Evolutionary conservation across 2,329 filamentous ascomycete species (phyloP), one percentile per base, ranked within the genome.

Genomic region (Aspergillus phoenicis): DNA sequence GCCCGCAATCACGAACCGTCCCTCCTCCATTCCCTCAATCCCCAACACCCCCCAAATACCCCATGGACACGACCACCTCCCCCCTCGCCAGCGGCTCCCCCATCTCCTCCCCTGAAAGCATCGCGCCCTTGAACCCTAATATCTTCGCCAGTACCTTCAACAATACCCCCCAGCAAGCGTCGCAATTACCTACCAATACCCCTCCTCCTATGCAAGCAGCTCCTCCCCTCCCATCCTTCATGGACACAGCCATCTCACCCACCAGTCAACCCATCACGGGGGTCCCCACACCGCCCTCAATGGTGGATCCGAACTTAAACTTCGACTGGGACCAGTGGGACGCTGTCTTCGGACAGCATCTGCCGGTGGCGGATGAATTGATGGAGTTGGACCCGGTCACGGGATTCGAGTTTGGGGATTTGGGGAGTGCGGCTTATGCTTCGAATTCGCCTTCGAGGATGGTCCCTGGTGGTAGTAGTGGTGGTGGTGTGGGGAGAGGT

Each of bases 321-420:
- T 82, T 82, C 64, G 79, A 82, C 66, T 82, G 80, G 80, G 80
- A 81, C 57, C 74, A 80, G 64, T 82, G 80, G 80, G 80, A 82
- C 56, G 77, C 79, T 6, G 78, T 81, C 2, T 82, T 82, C 55
- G 79, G 79, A 2, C 78, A 81, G 57, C 78, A 80, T 61, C 67
- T 80, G 11, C 76, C 77, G 13, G 75, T 80, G 17, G 73, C 77
- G 0, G 78, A 79, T 60, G 78, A 79, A 38, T 60, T 78, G 11
- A 78, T 79, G 75, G 78, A 79, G 58, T 61, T 79, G 13, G 78
- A 80, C 55, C 73, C 76, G 3, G 72, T 77, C 8, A 63, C 71
- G 1, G 73, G 73, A 2, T 64, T 76, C 39, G 75, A 75, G 26
- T 72, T 75, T 59, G 66, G 69, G 7, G 70, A 75, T 62, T 52